Conservation (phyloP, 1,139 yeast genomes). For the Taiozyma sp. region DNA sequence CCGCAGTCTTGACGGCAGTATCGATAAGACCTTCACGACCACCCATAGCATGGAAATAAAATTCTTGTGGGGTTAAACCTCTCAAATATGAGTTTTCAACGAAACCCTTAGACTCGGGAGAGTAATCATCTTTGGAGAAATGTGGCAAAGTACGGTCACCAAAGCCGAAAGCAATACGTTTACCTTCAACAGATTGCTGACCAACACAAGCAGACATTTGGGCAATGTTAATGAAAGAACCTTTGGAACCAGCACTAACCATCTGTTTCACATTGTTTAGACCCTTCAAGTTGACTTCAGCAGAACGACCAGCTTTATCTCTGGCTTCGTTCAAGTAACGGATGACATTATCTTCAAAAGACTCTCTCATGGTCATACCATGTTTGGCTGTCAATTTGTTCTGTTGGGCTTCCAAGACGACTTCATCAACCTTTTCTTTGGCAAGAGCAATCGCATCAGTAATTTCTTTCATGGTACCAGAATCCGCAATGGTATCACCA, state of each 20-base stretch:
- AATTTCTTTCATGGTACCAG: constrained; percentile 89
- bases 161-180: constrained; percentile 97
- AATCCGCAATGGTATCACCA: constrained; percentile 99
- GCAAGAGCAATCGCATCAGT: constrained; percentile 92
- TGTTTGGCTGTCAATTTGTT: constrained; percentile 91
- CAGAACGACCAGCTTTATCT: constrained; percentile 98
- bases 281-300: constrained; percentile 93
- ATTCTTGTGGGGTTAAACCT: constrained; percentile 98
- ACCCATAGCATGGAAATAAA: constrained; percentile 99
- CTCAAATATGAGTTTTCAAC: constrained; percentile 95
- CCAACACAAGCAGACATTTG: constrained; percentile 99
- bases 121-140: constrained; percentile 95
- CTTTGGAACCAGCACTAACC: constrained; percentile 99
- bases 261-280: constrained; percentile 95
- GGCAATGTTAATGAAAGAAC: constrained; percentile 97
- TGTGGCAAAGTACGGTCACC: constrained; percentile 96
- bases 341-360: constrained; percentile 95
- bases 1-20: constrained; percentile 98
- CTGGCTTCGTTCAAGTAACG: constrained; percentile 96
- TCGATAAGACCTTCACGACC: constrained; percentile 99
- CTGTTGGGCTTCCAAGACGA: constrained; percentile 85
- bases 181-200: constrained; percentile 99
- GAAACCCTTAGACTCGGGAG: constrained; percentile 97
- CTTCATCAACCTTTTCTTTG: constrained; percentile 87
- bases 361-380: constrained; percentile 98